These are phyloP conservation scores for Gliomastix tumulicola DNA, from an alignment of 2,329 filamentous ascomycete species.

Conservation along the genomic window DNA sequence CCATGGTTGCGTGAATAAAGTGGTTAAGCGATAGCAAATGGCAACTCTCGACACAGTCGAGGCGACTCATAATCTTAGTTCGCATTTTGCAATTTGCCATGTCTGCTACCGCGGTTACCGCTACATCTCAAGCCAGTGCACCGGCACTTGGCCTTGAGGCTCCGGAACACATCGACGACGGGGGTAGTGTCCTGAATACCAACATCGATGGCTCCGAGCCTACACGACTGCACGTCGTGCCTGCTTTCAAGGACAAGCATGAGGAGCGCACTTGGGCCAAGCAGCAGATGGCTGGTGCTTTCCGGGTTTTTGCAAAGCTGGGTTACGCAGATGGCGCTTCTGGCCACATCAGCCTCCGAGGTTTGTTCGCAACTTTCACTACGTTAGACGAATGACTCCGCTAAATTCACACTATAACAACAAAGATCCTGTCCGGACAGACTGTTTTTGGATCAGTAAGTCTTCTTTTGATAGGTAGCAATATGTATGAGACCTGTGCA, in stretches of 20 bases:
- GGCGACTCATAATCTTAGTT: too few species aligned
- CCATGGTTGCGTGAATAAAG: too few species aligned
- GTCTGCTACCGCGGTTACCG: too few species aligned
- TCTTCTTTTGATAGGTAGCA: neutral
- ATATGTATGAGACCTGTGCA: too few species aligned
- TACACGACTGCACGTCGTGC: slow-evolving; percentile 12
- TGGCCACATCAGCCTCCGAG: slow-evolving; percentile 59
- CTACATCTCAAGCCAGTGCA: too few species aligned
- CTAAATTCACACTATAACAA: too few species aligned
- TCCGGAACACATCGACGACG: neutral
- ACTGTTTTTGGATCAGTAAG: neutral
- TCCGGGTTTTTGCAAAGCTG: slow-evolving; percentile 37
- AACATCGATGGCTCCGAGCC: neutral
- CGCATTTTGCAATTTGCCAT: too few species aligned
- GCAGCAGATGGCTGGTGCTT: slow-evolving; percentile 36
- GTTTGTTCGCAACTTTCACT: slow-evolving; percentile 36
- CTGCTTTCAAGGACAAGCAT: slow-evolving; percentile 43
- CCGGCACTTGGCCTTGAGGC: neutral
- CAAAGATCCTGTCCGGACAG: neutral
- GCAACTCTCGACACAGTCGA: too few species aligned
- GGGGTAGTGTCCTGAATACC: neutral
- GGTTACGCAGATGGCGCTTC: slow-evolving; percentile 54
- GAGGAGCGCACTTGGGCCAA: slow-evolving; percentile 23
- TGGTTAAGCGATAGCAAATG: too few species aligned
- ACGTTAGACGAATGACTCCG: too few species aligned